Percentiles rank a stretch among this genome's conserved stretches.
Evolutionary conservation across 345 rosid species (phyloP).

Genomic region (Euphorbia tirucalli): DNA sequence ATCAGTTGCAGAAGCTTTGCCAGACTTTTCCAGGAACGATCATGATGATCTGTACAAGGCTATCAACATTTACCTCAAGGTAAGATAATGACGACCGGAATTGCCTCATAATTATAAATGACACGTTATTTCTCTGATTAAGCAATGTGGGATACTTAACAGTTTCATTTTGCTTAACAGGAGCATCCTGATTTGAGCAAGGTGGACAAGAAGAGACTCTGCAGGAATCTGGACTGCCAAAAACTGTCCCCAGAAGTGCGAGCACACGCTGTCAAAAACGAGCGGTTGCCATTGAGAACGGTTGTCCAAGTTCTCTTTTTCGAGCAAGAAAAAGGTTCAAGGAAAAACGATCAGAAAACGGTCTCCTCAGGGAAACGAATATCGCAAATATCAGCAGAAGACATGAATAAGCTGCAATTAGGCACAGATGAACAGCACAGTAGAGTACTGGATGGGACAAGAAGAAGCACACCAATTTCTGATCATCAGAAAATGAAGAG

Average conservation of each 20-base stretch:
- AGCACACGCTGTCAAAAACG: slow-evolving; percentile 90
- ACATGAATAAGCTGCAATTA: slow-evolving; percentile 28
- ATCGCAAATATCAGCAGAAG: slow-evolving; percentile 10
- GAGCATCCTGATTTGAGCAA: slow-evolving; percentile 85
- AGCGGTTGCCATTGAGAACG: slow-evolving; percentile 85
- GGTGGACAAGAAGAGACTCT: slow-evolving; percentile 72
- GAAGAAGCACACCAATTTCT: slow-evolving; percentile 16
- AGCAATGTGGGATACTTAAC: neutral
- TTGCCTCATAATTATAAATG: too few relatives aligned
- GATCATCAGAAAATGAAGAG: slow-evolving; percentile 26
- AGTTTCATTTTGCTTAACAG: slow-evolving; percentile 34
- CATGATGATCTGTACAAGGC: slow-evolving; percentile 91
- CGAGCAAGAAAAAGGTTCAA: slow-evolving; percentile 58
- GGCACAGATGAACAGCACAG: slow-evolving; percentile 16
- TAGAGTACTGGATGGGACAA: too few relatives aligned
- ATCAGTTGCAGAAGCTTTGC: slow-evolving; percentile 71
- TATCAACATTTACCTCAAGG: slow-evolving; percentile 86
- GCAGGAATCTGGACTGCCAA: slow-evolving; percentile 87
- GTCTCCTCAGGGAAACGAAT: slow-evolving; percentile 28
- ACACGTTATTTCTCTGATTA: too few relatives aligned
- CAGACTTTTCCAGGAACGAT: slow-evolving; percentile 55
- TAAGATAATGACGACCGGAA: slow-evolving; percentile 14
- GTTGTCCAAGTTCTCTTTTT: slow-evolving; percentile 92
- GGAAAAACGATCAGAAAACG: slow-evolving; percentile 17
- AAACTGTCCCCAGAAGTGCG: slow-evolving; percentile 84